Evolutionary conservation across 768 basidiomycete species (phyloP).

Genomic region (Naematelia encephala): DNA sequence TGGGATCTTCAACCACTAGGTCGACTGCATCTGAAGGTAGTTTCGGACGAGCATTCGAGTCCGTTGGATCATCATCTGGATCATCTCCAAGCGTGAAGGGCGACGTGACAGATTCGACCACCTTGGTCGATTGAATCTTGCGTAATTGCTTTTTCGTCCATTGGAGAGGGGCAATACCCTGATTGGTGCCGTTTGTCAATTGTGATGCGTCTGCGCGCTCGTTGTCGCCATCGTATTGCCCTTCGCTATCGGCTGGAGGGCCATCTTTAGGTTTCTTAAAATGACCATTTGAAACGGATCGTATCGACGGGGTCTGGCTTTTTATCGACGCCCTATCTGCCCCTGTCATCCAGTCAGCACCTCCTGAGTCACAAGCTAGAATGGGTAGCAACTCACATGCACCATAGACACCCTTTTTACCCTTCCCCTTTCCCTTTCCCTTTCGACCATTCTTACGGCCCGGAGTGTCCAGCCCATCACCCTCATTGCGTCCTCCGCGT

Average conservation of each 20-base stretch:
- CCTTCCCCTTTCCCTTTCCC: slow-evolving; percentile 24
- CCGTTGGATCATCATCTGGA: slow-evolving; percentile 30
- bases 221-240: slow-evolving; percentile 44
- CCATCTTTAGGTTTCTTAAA: not conserved
- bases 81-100: slow-evolving; percentile 40
- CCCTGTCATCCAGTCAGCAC: slow-evolving; percentile 30
- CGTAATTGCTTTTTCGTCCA: slow-evolving; percentile 22
- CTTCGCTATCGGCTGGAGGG: slow-evolving; percentile 22
- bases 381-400: slow-evolving; percentile 33
- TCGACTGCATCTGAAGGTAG: slow-evolving; percentile 71
- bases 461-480: slow-evolving; percentile 6
- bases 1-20: slow-evolving; percentile 69
- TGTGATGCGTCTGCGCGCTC: slow-evolving; percentile 36
- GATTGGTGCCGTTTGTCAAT: slow-evolving; percentile 2
- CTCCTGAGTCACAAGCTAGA: not conserved
- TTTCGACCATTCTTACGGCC: slow-evolving; percentile 52
- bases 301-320: not conserved
- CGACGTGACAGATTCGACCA: slow-evolving; percentile 17
- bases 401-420: slow-evolving; percentile 37
- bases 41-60: slow-evolving; percentile 18
- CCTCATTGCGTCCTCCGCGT: slow-evolving; percentile 7
- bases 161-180: slow-evolving; percentile 11
- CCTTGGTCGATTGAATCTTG: slow-evolving; percentile 11
- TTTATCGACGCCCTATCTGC: slow-evolving; percentile 29
- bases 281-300: not conserved